These are phyloP conservation scores for Arthrobotrys iridis DNA, from an alignment of 2,329 filamentous ascomycete species.

Conservation along the genomic window DNA sequence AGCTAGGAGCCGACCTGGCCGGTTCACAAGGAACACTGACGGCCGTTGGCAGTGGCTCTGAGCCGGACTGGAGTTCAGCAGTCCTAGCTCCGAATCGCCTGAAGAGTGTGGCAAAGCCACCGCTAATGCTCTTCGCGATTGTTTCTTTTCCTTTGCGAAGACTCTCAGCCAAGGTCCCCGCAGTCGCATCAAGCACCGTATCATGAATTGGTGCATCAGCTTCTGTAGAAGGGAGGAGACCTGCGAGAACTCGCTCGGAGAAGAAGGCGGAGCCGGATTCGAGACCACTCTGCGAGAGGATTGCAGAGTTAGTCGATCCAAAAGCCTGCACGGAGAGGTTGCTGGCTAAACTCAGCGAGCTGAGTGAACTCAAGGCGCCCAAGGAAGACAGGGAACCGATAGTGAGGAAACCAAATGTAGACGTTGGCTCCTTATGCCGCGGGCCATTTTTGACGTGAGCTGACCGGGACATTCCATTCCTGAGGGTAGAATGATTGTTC, in stretches of 20 bases:
- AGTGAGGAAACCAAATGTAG: slow-evolving; percentile 4
- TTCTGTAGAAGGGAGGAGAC: slow-evolving; percentile 11
- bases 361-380: slow-evolving; percentile 15
- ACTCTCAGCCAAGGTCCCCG: slow-evolving; percentile 10
- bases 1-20: slow-evolving; percentile 30
- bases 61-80: slow-evolving; percentile 24
- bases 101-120: slow-evolving; percentile 30
- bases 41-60: slow-evolving; percentile 31
- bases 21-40: slow-evolving; percentile 4
- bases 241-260: slow-evolving; percentile 15
- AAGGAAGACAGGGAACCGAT: slow-evolving; percentile 5
- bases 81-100: slow-evolving; percentile 38
- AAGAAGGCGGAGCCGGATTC: slow-evolving; percentile 4
- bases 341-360: slow-evolving; percentile 29
- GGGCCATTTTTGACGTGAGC: neutral
- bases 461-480: neutral
- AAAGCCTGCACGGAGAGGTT: slow-evolving; percentile 22
- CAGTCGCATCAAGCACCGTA: slow-evolving; percentile 5
- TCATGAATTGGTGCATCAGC: neutral
- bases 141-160: slow-evolving; percentile 19
- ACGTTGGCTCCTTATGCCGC: neutral
- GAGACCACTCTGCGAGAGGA: slow-evolving; percentile 18
- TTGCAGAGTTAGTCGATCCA: slow-evolving; percentile 17
- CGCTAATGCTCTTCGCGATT: slow-evolving; percentile 22
- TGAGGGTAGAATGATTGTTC: neutral